phyloP scores from a whole-genome alignment of 2,329 filamentous ascomycete species.

The Cladosporium austrohemisphaericum region DNA sequence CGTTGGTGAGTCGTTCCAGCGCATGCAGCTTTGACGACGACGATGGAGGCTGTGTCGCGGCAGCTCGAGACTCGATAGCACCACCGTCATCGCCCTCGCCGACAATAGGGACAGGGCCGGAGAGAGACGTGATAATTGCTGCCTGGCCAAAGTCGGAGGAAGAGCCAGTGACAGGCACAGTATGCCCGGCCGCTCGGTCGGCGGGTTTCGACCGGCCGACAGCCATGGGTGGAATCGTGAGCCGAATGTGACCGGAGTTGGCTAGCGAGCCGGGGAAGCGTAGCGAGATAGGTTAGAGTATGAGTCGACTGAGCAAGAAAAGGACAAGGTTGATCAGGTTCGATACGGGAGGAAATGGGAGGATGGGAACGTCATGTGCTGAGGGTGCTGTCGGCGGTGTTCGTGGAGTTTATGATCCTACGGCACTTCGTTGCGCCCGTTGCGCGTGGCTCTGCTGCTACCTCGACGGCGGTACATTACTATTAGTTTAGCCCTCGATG shows the following conservation, averaged over 20 bases:
- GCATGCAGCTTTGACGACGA: constrained; percentile 8
- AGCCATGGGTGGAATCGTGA: constrained; percentile 6
- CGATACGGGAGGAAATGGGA: constrained; percentile 1
- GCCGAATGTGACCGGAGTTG: too few species aligned
- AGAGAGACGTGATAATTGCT: constrained; percentile 4
- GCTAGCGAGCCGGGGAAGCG: constrained; percentile 6
- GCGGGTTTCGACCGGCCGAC: constrained; percentile 1
- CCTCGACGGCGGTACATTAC: too few species aligned
- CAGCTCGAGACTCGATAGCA: neutral
- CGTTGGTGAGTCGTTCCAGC: constrained; percentile 3
- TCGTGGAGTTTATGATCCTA: neutral
- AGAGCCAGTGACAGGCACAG: neutral
- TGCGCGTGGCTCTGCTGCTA: constrained; percentile 8
- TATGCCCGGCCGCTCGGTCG: constrained; percentile 12
- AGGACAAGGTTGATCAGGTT: too few species aligned
- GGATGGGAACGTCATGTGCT: constrained; percentile 10
- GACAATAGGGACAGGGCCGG: neutral
- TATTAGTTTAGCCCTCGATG: too few species aligned
- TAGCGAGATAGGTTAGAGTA: neutral
- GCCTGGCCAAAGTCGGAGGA: neutral
- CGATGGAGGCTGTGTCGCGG: constrained; percentile 11
- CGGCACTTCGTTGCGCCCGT: neutral
- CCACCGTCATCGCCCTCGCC: constrained; percentile 7
- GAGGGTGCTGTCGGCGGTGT: neutral
- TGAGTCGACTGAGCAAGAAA: constrained; percentile 5